A percentile compares a stretch with the other conserved stretches of the same genome.
Evolutionary conservation across 306 rosid species (phyloP).

Genomic region (Acacia crassicarpa): DNA sequence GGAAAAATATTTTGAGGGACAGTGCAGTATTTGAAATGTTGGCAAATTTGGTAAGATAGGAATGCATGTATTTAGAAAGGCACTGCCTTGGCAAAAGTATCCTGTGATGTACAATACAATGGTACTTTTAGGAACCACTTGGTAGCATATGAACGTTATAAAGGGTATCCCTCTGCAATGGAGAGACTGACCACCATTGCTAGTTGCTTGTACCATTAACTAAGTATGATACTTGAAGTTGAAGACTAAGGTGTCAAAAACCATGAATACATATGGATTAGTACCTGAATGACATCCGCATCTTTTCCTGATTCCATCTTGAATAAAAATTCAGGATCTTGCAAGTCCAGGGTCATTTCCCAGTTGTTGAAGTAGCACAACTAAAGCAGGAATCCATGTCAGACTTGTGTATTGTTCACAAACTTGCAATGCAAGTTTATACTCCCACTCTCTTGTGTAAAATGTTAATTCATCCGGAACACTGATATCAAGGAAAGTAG

Average conservation of each 20-base stretch:
- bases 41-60: too few species aligned
- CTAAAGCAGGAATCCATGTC: conserved; percentile 90
- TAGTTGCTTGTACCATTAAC: neutral
- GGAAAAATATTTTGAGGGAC: neutral
- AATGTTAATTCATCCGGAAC: conserved; percentile 45
- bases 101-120: neutral
- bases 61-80: neutral
- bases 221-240: neutral
- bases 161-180: neutral
- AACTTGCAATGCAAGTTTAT: conserved; percentile 62
- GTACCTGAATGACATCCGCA: conserved; percentile 72
- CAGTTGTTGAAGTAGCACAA: conserved; percentile 48
- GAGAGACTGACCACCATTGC: neutral
- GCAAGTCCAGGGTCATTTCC: conserved; percentile 49
- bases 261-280: conserved; percentile 22
- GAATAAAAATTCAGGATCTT: conserved; percentile 77
- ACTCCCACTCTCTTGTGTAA: conserved; percentile 76
- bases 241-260: neutral
- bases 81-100: neutral
- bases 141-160: neutral
- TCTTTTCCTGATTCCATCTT: conserved; percentile 62
- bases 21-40: neutral
- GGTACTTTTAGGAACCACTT: neutral
- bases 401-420: conserved; percentile 72
- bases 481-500: conserved; percentile 30